phyloP scores from a whole-genome alignment of 495 filamentous ascomycete species.

The Aspergillus taichungensis region DNA sequence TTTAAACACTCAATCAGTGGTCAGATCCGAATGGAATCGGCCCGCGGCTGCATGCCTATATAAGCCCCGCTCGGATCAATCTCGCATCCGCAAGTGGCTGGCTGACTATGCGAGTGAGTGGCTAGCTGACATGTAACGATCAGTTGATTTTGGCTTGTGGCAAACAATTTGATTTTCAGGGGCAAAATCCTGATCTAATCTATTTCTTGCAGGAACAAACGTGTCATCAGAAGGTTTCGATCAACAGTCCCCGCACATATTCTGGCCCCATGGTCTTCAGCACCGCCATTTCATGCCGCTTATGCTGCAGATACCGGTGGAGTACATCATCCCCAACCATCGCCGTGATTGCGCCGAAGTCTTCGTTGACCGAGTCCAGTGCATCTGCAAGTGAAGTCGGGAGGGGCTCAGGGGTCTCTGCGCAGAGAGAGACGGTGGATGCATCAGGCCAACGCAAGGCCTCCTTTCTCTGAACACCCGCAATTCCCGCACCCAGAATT shows the following conservation, averaged over 20 bases:
- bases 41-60: too few species aligned
- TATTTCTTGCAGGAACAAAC: too few species aligned
- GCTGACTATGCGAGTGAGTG: too few species aligned
- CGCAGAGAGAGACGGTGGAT: neutral
- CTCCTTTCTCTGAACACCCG: constrained; percentile 30
- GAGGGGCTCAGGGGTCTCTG: neutral
- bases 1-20: too few species aligned
- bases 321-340: neutral
- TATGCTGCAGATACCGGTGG: neutral
- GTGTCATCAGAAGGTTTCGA: neutral
- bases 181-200: too few species aligned
- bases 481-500: constrained; percentile 49
- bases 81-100: too few species aligned
- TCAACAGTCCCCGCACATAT: neutral
- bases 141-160: too few species aligned
- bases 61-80: too few species aligned
- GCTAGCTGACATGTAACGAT: too few species aligned
- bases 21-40: too few species aligned
- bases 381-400: neutral
- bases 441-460: constrained; percentile 6
- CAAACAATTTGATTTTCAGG: too few species aligned
- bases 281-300: neutral
- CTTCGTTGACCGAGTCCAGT: neutral
- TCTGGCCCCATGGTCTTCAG: neutral
- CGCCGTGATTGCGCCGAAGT: neutral